Base-by-base conservation (phyloP, 225 moss, liverwort and hornwort species). In the Pseudisothecium myosuroides region DNA sequence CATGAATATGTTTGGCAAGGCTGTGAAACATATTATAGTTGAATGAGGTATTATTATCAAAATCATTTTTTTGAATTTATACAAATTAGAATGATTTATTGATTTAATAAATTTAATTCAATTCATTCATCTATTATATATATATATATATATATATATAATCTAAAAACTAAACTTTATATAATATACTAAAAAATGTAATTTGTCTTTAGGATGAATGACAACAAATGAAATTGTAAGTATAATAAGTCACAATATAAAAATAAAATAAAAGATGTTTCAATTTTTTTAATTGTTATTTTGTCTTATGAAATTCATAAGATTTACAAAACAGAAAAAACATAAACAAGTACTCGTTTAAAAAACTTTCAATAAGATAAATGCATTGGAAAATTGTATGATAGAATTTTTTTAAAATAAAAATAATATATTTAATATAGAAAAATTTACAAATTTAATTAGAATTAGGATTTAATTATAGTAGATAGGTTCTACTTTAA, bases 1-100 rank as follows among this genome's bases (percentile, higher is more conserved):
- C 97, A 98, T 28, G 96, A 91, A 87, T 94, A 96, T 34, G 97
- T 97, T 87, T 97, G 97, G 78, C 98, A 98, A 81, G 98, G 98
- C 97, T 97, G 94, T 13, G 1, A 72, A 56, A 43, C 1, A 79
- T 63, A 34, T 58, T 10, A 41, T 19, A 15, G 0, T 60, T 45
- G 0, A 65, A 36, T 60, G 6, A 58, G 12, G 1, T 17, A 31
- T 54, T 68, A 67, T n/a, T 58, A 12, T 27, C 2, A 47, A 60
- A 34, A 4, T 32, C 4, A 54, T 10, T 26, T 56, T 7, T 7
- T 1, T 15, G 13, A 9, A 76, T 4, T 17, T 34, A 6, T 14
- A 63, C 5, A 17, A 7, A 60, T 28, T 6, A 60, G 4, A 20
- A 19, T 20, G 0, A 12, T 27, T 17, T 14, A 6, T 63, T 28